phyloP scores from a whole-genome alignment of 2,329 filamentous ascomycete species.

The Fusarium subtropicale region DNA sequence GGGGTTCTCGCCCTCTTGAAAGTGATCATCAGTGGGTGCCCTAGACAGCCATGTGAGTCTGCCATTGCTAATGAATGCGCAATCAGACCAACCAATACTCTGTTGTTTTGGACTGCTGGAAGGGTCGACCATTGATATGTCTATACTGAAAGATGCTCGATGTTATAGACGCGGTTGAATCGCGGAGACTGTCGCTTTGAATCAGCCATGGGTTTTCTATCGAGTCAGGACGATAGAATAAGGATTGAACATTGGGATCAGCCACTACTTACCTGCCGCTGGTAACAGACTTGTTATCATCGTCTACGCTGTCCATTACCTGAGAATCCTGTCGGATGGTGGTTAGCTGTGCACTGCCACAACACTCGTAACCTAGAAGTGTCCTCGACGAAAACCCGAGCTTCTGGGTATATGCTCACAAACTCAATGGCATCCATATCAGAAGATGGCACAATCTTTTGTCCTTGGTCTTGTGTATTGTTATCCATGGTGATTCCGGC shows the following conservation, averaged over 20 bases:
- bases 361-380: background rate
- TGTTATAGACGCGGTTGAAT: conserved; percentile 25
- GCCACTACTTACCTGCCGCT: conserved; percentile 13
- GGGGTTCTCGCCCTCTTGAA: conserved; percentile 31
- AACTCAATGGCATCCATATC: background rate
- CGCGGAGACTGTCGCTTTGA: conserved; percentile 10
- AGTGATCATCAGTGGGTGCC: conserved; percentile 36
- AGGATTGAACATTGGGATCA: background rate
- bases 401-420: background rate
- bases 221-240: background rate
- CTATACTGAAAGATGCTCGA: conserved; percentile 46
- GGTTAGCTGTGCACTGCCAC: background rate
- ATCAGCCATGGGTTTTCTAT: background rate
- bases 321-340: conserved; percentile 16
- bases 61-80: background rate
- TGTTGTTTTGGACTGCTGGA: conserved; percentile 43
- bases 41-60: background rate
- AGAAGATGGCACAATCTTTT: background rate
- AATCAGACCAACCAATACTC: conserved; percentile 43
- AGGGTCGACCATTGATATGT: conserved; percentile 46
- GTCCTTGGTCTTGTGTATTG: background rate
- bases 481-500: background rate
- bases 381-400: background rate
- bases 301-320: conserved; percentile 23
- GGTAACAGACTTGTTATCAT: conserved; percentile 6